A percentile compares a stretch with the other conserved stretches of the same genome.
phyloP scores from a whole-genome alignment of 768 basidiomycete genomes.

The Tylopilus vinaceipallidus region DNA sequence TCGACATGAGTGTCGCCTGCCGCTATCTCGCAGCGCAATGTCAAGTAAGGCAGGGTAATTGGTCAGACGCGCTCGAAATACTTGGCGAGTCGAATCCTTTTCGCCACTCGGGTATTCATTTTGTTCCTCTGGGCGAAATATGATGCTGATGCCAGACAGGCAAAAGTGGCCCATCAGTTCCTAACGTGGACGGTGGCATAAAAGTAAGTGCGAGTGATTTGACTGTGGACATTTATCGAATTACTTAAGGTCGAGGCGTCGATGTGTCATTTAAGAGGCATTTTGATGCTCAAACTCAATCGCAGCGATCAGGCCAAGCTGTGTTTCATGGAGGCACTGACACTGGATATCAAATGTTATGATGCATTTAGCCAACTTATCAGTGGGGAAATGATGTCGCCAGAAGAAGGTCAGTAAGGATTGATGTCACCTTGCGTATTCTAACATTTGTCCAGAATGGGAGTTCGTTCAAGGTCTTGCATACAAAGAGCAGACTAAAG shows the following conservation, averaged over 20 bases:
- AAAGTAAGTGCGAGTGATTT: slow-evolving; percentile 55
- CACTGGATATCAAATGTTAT: slow-evolving; percentile 95
- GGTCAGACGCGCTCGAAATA: slow-evolving; percentile 89
- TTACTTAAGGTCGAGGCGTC: slow-evolving; percentile 88
- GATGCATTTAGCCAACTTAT: slow-evolving; percentile 92
- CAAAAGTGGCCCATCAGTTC: slow-evolving; percentile 65
- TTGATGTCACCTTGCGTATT: neutral
- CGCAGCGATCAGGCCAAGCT: slow-evolving; percentile 89
- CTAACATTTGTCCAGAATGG: slow-evolving; percentile 69
- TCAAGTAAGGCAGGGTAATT: slow-evolving; percentile 87
- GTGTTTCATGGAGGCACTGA: slow-evolving; percentile 93
- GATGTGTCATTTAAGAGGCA: slow-evolving; percentile 91
- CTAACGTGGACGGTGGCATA: slow-evolving; percentile 89
- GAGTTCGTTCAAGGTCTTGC: slow-evolving; percentile 86
- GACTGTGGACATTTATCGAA: neutral
- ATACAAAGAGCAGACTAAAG: slow-evolving; percentile 78
- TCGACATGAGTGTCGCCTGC: slow-evolving; percentile 94
- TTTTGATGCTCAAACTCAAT: slow-evolving; percentile 92
- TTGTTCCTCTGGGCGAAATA: neutral
- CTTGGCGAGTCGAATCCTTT: slow-evolving; percentile 93
- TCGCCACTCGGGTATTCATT: slow-evolving; percentile 54
- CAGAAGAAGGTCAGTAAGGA: slow-evolving; percentile 78
- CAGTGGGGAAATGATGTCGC: slow-evolving; percentile 92
- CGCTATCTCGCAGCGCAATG: slow-evolving; percentile 96
- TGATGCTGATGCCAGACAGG: slow-evolving; percentile 35